Percentiles rank a stretch among this genome's conserved stretches.
These are phyloP conservation scores for Asclepias syriaca DNA, from an alignment of 257 asterid genomes.

Conservation along the genomic window DNA sequence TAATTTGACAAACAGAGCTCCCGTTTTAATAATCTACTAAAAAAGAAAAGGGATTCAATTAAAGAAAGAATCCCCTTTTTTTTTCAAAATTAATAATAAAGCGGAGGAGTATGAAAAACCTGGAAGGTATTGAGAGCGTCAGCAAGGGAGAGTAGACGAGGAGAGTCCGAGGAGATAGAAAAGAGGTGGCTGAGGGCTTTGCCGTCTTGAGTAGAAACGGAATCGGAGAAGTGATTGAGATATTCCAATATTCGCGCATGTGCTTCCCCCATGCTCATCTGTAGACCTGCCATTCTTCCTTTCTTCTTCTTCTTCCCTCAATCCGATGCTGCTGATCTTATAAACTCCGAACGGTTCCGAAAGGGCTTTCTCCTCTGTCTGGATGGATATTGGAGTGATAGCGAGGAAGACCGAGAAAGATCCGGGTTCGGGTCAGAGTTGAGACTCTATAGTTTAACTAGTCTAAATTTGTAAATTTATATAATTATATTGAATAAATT, in stretches of 20 bases:
- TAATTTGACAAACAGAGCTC: slow-evolving; percentile 1
- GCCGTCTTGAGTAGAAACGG: slow-evolving; percentile 76
- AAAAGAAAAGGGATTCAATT: background rate
- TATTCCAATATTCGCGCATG: slow-evolving; percentile 71
- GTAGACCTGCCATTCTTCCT: slow-evolving; percentile 43
- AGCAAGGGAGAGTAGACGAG: slow-evolving; percentile 57
- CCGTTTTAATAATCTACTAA: background rate
- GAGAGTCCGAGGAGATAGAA: slow-evolving; percentile 62
- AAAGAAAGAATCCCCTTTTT: background rate
- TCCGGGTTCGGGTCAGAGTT: too few species aligned
- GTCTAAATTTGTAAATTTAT: too few species aligned
- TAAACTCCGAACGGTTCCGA: background rate
- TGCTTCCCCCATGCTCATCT: slow-evolving; percentile 90
- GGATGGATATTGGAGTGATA: background rate
- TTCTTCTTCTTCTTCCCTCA: background rate
- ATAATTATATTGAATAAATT: too few species aligned
- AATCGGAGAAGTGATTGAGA: slow-evolving; percentile 67
- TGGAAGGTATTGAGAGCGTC: slow-evolving; percentile 86
- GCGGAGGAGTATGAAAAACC: slow-evolving; percentile 28
- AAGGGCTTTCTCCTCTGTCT: background rate
- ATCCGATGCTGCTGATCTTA: background rate
- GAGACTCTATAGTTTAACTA: too few species aligned
- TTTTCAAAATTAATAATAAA: background rate
- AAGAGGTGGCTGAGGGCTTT: slow-evolving; percentile 62
- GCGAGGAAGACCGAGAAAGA: background rate